Base-by-base conservation (phyloP, 495 filamentous ascomycete species). In the Bathelium albidoporum region DNA sequence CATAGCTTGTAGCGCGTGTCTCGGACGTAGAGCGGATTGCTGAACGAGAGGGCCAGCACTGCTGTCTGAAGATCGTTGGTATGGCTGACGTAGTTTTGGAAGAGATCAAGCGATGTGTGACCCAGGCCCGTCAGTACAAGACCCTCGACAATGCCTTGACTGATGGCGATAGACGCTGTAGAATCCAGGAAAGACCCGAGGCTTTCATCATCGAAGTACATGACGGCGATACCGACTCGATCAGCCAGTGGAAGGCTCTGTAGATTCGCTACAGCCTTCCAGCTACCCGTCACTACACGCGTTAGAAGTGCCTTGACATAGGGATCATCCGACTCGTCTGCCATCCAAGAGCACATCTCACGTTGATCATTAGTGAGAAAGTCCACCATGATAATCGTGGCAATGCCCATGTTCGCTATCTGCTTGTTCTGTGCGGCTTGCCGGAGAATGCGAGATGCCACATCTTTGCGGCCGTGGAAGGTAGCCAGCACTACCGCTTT, bases 241-340 rank as follows among this genome's bases (percentile, higher is more conserved):
- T 96, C 90, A 45, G 83, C 83, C 16, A 97, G 81, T 0, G 94
- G 90, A 0, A 98, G 81, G 32, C 90, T 90, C 2, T 80, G 78
- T 71, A 97, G 91, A 59, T 89, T 82, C 62, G 89, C 83, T 24
- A 97, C 90, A 12, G 83, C 83, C 31, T 83, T 78, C 94, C 94
- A 97, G 71, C 95, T 83, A 9, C 90, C 90, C 26, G 88, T 91
- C 59, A 89, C 86, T 59, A 97, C 90, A 60, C 91, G 85, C n/a
- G 89, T 86, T n/a, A 96, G 88, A 61, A 98, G 87, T 0, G 92
- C 91, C 59, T 91, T 85, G 11, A 94, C 82, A 70, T 96, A 97
- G 0, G 91, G 90, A 67, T 98, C 94, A 0, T 81, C 80, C 14
- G 87, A 79, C 63, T 87, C 82, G 45, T 82, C 82, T 29, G 82